Evolutionary conservation across 371 early-diverging fungal species (phyloP).

Genomic region (Circinella minor): DNA sequence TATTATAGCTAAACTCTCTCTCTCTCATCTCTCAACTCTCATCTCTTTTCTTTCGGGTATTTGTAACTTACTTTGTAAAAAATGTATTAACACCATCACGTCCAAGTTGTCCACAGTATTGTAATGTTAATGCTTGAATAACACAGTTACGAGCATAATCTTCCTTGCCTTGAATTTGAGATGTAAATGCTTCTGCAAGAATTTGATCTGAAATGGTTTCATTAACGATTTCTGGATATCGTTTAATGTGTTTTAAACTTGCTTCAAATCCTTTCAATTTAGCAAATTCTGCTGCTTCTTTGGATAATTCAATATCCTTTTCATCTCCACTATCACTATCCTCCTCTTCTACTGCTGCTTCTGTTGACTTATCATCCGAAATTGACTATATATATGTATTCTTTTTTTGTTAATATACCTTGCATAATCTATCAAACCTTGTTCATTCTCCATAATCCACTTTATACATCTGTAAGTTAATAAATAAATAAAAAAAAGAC

Average conservation of each 20-base stretch:
- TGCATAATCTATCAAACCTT: too few relatives aligned
- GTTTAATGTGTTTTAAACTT: constrained; percentile 67
- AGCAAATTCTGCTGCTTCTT: constrained; percentile 66
- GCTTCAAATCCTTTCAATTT: constrained; percentile 68
- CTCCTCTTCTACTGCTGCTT: constrained; percentile 19
- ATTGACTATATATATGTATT: neutral
- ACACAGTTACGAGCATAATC: constrained; percentile 77
- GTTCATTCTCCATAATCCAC: neutral
- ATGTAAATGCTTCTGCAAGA: constrained; percentile 84
- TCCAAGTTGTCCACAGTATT: constrained; percentile 85
- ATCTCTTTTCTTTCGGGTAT: neutral
- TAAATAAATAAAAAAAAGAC: neutral
- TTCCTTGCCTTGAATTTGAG: constrained; percentile 74
- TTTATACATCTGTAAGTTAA: too few relatives aligned
- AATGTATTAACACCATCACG: constrained; percentile 86
- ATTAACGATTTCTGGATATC: constrained; percentile 72
- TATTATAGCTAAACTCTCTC: neutral
- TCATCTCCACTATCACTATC: constrained; percentile 53
- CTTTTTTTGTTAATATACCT: too few relatives aligned
- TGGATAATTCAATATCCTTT: constrained; percentile 65
- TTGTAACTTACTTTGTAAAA: constrained; percentile 66
- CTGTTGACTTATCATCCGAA: neutral
- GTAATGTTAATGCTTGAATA: constrained; percentile 80
- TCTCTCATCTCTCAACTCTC: neutral
- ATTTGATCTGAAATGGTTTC: constrained; percentile 82